Percentiles rank a stretch among this genome's conserved stretches.
Evolutionary conservation across 768 basidiomycete species (phyloP).

Genomic region (Boletus tomentosulus): DNA sequence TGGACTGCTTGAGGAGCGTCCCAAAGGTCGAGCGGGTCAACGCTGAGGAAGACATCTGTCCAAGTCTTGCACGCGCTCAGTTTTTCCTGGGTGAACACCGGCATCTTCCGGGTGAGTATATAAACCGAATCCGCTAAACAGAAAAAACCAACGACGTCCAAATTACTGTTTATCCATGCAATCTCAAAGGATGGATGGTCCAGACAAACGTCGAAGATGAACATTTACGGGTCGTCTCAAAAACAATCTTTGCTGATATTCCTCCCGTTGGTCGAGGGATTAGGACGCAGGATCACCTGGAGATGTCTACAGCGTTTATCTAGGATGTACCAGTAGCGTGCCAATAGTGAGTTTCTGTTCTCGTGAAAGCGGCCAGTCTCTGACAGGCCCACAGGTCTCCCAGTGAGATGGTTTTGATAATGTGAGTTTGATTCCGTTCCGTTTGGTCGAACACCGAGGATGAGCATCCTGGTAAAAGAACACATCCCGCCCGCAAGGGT

Average conservation of each 20-base stretch:
- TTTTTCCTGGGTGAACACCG: constrained; percentile 9
- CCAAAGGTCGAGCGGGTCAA: constrained; percentile 66
- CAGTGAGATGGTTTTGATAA: too few species aligned
- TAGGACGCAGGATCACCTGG: constrained; percentile 94
- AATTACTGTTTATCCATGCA: constrained; percentile 69
- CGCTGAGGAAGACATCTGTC: constrained; percentile 18
- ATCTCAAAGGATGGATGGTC: constrained; percentile 63
- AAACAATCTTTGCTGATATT: constrained; percentile 92
- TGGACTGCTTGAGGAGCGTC: constrained; percentile 73
- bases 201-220: constrained; percentile 87
- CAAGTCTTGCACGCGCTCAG: too few species aligned
- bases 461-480: constrained; percentile 88
- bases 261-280: constrained; percentile 86
- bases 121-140: constrained; percentile 18
- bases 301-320: constrained; percentile 51
- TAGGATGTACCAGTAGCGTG: too few species aligned
- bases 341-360: too few species aligned
- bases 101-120: constrained; percentile 29
- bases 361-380: too few species aligned
- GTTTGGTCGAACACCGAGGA: constrained; percentile 48
- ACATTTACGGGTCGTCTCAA: constrained; percentile 49
- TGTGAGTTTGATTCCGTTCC: background rate
- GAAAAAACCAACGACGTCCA: constrained; percentile 56
- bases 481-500: constrained; percentile 54
- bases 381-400: too few species aligned